These are phyloP conservation scores for Suhomyces maxii DNA, from an alignment of 1,139 yeast species.

Conservation along the genomic window DNA sequence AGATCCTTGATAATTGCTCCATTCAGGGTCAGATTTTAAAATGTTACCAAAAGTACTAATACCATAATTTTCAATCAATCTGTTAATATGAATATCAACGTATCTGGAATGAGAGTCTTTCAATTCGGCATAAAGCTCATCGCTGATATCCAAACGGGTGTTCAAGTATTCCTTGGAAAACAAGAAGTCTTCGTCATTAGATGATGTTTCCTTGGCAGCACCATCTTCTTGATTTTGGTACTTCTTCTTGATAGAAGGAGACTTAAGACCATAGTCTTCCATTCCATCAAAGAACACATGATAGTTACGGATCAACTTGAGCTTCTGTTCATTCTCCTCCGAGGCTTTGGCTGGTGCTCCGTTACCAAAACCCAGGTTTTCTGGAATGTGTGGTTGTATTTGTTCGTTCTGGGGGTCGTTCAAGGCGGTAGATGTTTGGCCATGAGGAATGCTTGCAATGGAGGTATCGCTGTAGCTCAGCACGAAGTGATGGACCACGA, in stretches of 20 bases:
- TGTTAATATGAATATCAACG: constrained; percentile 31
- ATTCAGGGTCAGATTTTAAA: constrained; percentile 34
- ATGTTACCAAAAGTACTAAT: constrained; percentile 42
- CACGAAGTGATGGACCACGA: constrained; percentile 5
- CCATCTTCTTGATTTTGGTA: constrained; percentile 25
- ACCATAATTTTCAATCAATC: constrained; percentile 29
- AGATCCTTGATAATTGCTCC: constrained; percentile 37
- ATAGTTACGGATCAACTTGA: constrained; percentile 27
- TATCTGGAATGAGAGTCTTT: constrained; percentile 35
- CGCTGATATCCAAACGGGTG: constrained; percentile 39
- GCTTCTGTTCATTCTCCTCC: background rate
- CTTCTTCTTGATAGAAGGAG: constrained; percentile 36
- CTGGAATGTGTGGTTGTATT: background rate
- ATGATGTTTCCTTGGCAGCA: constrained; percentile 34
- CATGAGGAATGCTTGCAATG: background rate
- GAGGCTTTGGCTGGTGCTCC: background rate
- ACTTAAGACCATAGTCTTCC: constrained; percentile 27
- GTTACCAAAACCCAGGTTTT: background rate
- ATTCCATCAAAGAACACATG: constrained; percentile 34
- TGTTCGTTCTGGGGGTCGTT: background rate
- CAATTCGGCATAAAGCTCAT: constrained; percentile 29
- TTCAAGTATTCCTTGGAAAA: constrained; percentile 42
- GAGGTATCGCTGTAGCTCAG: background rate
- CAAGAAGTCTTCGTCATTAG: constrained; percentile 25
- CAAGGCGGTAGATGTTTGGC: background rate